These are phyloP conservation scores for Exutisphaerella laricina DNA, from an alignment of 2,329 filamentous ascomycete genomes.

Conservation along the genomic window DNA sequence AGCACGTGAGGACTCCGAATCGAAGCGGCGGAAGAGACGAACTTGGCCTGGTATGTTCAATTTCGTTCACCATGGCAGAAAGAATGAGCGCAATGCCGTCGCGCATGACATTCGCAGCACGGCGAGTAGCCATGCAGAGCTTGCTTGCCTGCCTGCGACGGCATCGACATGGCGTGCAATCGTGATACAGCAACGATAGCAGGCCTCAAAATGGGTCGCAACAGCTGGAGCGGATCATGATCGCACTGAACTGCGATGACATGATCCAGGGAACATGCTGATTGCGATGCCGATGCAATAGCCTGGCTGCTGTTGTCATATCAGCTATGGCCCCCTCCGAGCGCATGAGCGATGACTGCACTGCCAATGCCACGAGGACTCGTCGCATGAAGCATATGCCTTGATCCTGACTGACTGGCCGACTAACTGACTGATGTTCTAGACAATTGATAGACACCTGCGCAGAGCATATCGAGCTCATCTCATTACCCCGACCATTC, in stretches of 20 bases:
- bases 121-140: background rate
- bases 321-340: background rate
- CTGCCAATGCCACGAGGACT: background rate
- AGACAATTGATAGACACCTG: background rate
- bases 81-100: background rate
- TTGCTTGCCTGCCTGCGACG: background rate
- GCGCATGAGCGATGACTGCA: background rate
- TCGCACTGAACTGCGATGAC: background rate
- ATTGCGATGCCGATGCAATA: background rate
- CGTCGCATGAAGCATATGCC: background rate
- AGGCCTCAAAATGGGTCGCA: background rate
- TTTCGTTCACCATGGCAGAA: background rate
- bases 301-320: background rate
- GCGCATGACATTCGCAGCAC: background rate
- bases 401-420: background rate
- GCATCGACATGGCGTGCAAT: background rate
- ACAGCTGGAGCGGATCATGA: background rate
- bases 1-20: background rate
- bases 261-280: background rate
- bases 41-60: background rate
- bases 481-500: background rate
- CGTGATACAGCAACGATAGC: background rate
- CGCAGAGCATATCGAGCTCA: background rate
- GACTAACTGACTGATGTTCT: background rate
- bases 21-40: background rate